Conservation (phyloP, 2,329 filamentous ascomycete genomes). For the Venturia pyrina region DNA sequence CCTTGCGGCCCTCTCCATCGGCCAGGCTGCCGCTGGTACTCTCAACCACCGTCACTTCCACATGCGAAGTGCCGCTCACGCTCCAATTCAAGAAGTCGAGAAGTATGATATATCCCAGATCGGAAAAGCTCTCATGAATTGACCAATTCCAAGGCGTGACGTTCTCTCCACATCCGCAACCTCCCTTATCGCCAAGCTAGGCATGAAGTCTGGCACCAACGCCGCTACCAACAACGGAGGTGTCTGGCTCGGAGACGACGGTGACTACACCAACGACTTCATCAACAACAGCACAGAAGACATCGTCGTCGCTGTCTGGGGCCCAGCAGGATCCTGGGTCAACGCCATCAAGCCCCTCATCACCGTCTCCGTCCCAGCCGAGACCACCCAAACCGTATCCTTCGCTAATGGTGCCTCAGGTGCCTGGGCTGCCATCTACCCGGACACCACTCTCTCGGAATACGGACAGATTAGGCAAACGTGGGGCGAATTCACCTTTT, state of each 20-base stretch:
- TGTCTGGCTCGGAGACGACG: constrained; percentile 27
- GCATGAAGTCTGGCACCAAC: constrained; percentile 13
- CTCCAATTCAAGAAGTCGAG: constrained; percentile 1
- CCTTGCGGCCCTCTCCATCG: constrained; percentile 10
- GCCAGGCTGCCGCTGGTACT: constrained; percentile 10
- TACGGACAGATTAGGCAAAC: constrained; percentile 34
- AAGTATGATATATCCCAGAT: not conserved
- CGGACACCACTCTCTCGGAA: constrained; percentile 23
- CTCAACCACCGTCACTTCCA: constrained; percentile 12
- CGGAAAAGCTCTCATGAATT: not conserved
- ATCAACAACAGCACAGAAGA: constrained; percentile 25
- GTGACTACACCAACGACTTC: constrained; percentile 26
- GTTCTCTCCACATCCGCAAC: not conserved
- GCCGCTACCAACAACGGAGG: constrained; percentile 20
- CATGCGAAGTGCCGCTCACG: constrained; percentile 6
- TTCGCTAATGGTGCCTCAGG: constrained; percentile 28
- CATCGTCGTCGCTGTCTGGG: constrained; percentile 28
- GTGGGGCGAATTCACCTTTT: constrained; percentile 35
- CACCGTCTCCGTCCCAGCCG: constrained; percentile 29
- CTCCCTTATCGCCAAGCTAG: constrained; percentile 6
- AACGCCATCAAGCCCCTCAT: constrained; percentile 24
- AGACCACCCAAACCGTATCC: constrained; percentile 28
- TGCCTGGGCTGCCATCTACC: constrained; percentile 31
- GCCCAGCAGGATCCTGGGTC: constrained; percentile 23
- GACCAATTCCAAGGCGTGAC: constrained; percentile 4